Percentiles rank a stretch among this genome's conserved stretches.
Conservation (phyloP, 495 filamentous ascomycete genomes). For the Neurospora sp. region DNA sequence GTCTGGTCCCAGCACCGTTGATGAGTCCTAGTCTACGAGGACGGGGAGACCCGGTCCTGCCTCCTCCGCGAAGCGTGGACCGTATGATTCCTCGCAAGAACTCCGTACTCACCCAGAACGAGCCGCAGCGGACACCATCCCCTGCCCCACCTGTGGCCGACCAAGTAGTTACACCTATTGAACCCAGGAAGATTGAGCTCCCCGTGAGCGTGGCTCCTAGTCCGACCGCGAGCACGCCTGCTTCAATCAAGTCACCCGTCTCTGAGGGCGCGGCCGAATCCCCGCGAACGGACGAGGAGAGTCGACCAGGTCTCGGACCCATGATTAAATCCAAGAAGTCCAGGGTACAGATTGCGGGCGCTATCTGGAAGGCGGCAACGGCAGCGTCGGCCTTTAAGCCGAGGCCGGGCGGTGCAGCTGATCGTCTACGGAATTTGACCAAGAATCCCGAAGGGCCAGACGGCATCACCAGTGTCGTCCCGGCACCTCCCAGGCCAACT, state of each 20-base stretch:
- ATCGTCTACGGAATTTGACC: slow-evolving; percentile 49
- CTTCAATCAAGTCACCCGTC: slow-evolving; percentile 9
- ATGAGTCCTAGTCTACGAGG: slow-evolving; percentile 37
- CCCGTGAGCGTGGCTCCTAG: slow-evolving; percentile 7
- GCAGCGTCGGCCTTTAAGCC: slow-evolving; percentile 77
- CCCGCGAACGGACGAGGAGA: slow-evolving; percentile 37
- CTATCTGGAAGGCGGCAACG: slow-evolving; percentile 76
- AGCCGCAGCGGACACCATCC: background rate
- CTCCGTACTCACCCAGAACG: slow-evolving; percentile 15
- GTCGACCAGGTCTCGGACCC: slow-evolving; percentile 71
- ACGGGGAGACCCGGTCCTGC: slow-evolving; percentile 29
- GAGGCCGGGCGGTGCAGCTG: slow-evolving; percentile 69
- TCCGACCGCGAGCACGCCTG: slow-evolving; percentile 14
- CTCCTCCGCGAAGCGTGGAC: slow-evolving; percentile 35
- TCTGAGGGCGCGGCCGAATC: slow-evolving; percentile 17
- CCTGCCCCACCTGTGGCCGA: slow-evolving; percentile 7
- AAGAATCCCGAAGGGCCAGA: slow-evolving; percentile 59
- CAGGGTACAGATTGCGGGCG: slow-evolving; percentile 57
- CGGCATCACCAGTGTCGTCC: slow-evolving; percentile 80
- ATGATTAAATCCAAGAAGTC: slow-evolving; percentile 76
- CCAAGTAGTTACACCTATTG: slow-evolving; percentile 10
- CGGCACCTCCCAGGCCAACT: slow-evolving; percentile 51
- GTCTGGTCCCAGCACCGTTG: slow-evolving; percentile 43
- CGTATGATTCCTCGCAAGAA: slow-evolving; percentile 30
- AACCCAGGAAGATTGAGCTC: slow-evolving; percentile 6